Conservation (phyloP, 1,284 basidiomycete species). For the Papiliotrema laurentii region DNA sequence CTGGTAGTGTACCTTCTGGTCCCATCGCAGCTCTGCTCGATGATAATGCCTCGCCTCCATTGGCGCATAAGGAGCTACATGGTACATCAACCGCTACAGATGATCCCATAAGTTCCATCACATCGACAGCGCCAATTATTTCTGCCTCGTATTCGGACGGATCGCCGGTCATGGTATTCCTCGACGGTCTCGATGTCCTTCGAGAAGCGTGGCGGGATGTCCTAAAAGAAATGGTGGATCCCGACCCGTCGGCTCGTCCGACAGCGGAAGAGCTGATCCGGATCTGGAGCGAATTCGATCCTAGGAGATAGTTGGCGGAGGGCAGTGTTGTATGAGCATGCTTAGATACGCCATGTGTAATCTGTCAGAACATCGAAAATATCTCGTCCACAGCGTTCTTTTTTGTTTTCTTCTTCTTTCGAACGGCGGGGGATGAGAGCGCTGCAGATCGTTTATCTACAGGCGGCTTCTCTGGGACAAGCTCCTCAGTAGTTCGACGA, state of each 20-base stretch:
- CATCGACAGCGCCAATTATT: neutral
- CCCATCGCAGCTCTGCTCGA: slow-evolving; percentile 8
- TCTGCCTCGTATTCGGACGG: slow-evolving; percentile 28
- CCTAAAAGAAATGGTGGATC: slow-evolving; percentile 35
- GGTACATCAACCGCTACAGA: too few relatives aligned
- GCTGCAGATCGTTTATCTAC: too few relatives aligned
- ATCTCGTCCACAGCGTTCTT: slow-evolving; percentile 39
- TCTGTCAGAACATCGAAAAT: slow-evolving; percentile 11
- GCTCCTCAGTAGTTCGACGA: too few relatives aligned
- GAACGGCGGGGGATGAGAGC: too few relatives aligned
- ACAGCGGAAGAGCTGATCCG: slow-evolving; percentile 30
- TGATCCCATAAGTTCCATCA: neutral
- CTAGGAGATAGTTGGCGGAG: too few relatives aligned
- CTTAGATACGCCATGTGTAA: too few relatives aligned
- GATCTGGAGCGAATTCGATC: slow-evolving; percentile 28
- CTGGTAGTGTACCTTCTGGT: neutral
- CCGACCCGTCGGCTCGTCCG: slow-evolving; percentile 24
- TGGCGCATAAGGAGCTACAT: too few relatives aligned
- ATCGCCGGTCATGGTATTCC: slow-evolving; percentile 29
- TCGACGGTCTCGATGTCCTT: slow-evolving; percentile 25
- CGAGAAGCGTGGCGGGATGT: slow-evolving; percentile 25
- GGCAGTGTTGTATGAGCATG: neutral
- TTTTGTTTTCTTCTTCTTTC: slow-evolving; percentile 24
- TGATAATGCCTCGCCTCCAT: slow-evolving; percentile 5
- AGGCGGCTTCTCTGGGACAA: too few relatives aligned